Base-by-base conservation (phyloP, 129 eudicot species). In the Pittosporum tobira region DNA sequence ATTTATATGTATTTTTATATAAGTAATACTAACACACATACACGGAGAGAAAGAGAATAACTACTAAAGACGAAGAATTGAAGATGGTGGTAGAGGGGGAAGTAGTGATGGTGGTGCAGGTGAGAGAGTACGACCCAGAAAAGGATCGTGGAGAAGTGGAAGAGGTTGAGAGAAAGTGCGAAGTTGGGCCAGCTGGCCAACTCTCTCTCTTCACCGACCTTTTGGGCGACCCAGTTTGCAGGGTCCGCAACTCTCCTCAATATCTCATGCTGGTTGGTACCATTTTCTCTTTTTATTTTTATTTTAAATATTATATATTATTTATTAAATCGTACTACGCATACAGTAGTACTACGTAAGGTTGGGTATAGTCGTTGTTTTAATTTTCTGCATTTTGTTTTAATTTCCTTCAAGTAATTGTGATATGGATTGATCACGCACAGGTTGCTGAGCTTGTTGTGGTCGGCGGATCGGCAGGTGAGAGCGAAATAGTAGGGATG, bases 121-220 rank as follows among this genome's bases (percentile, higher is more conserved):
- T 91, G 25, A 61, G 99, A 48, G 88, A 79, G 15, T 91, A 64
- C 56, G 94, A 91, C 51, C 73, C 70, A 1, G 74, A 76, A 59
- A 78, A 59, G 19, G 99, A 93, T 62, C 11, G 70, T 5, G 12
- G 40, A 3, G 72, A 48, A 37, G 99, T 93, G 1, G 94, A 81
- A 48, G 84, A 93, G 7, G 87, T 93, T 0, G 99, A 93, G 80
- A 75, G 77, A 65, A 55, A 68, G 27, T 81, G 88, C 37, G 88
- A 81, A 45, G 83, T 77, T 4, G 88, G 99, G 0, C 99, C 99
- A 6, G 74, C 68, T 48, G 93, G 88, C 37, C 75, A 91, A 66
- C 72, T 83, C n/a, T 77, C 80, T 22, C 83, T 81, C 45, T 81
- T 65, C 65, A 81, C 88, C 25, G 80, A 81, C 57, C 83, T 73